phyloP scores from a whole-genome alignment of 2,329 filamentous ascomycete species.

The Scortechinia acanthostroma region DNA sequence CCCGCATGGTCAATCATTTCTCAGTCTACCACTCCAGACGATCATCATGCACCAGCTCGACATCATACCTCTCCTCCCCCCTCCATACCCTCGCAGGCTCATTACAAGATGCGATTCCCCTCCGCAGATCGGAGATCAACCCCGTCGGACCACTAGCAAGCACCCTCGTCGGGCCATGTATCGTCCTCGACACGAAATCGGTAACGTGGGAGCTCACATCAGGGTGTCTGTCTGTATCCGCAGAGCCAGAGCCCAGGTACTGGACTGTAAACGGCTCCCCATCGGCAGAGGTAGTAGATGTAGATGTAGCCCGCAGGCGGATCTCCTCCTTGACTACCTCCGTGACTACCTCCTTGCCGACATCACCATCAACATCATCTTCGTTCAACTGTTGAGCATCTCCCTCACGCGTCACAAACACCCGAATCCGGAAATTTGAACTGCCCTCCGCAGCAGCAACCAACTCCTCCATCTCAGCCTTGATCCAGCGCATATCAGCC shows the following conservation, averaged over 20 bases:
- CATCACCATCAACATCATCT: conserved; percentile 4
- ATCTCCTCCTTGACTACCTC: conserved; percentile 10
- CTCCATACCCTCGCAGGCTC: conserved; percentile 44
- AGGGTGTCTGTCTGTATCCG: conserved; percentile 27
- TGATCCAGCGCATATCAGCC: conserved; percentile 48
- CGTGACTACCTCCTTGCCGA: conserved; percentile 12
- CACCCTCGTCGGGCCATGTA: conserved; percentile 40
- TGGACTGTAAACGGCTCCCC: conserved; percentile 13
- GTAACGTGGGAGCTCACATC: conserved; percentile 35
- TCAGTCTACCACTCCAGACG: conserved; percentile 39
- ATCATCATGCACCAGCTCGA: conserved; percentile 51
- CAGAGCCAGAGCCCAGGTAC: no score
- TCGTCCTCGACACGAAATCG: conserved; percentile 36
- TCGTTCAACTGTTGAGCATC: conserved; percentile 7
- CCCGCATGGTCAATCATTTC: no score
- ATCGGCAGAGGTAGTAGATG: conserved; percentile 9
- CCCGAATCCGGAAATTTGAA: conserved; percentile 37
- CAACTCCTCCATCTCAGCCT: conserved; percentile 42
- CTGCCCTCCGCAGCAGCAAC: conserved; percentile 23
- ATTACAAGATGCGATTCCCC: conserved; percentile 43
- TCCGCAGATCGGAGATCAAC: conserved; percentile 50
- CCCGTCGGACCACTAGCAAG: conserved; percentile 52
- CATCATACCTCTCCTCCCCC: conserved; percentile 45
- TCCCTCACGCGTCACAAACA: conserved; percentile 51
- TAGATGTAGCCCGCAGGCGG: conserved; percentile 15